phyloP scores from a whole-genome alignment of 164 flowering plant genomes.

The Pachysandra terminalis region DNA sequence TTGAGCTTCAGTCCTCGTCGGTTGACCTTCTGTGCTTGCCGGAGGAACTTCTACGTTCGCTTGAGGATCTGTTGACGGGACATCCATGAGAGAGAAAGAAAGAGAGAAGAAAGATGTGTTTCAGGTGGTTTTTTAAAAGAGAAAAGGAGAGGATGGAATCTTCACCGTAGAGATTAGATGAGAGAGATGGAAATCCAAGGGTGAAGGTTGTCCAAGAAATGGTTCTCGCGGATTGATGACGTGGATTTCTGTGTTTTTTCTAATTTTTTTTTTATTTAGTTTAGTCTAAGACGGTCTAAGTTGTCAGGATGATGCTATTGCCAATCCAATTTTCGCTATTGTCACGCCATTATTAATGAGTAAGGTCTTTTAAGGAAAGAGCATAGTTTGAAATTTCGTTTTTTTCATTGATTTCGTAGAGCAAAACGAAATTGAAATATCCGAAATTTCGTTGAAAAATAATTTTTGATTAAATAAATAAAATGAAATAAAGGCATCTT shows the following conservation, averaged over 20 bases:
- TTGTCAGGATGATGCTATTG: neutral
- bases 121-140: neutral
- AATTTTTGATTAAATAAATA: too few species aligned
- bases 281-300: neutral
- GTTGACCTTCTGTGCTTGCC: neutral
- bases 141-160: neutral
- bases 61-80: neutral
- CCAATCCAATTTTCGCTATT: neutral
- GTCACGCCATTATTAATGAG: too few species aligned
- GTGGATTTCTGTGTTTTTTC: constrained; percentile 7
- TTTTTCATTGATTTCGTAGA: too few species aligned
- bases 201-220: neutral
- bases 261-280: neutral
- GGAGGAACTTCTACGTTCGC: neutral
- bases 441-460: too few species aligned
- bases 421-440: too few species aligned
- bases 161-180: constrained; percentile 4
- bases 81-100: constrained; percentile 16
- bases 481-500: too few species aligned
- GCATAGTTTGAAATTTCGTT: too few species aligned
- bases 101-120: neutral
- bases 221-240: constrained; percentile 18
- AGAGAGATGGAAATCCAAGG: constrained; percentile 7
- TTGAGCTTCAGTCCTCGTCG: neutral
- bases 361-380: too few species aligned